Evolutionary conservation across 1,284 basidiomycete species (phyloP).

Genomic region (Cystodermella granulosa): DNA sequence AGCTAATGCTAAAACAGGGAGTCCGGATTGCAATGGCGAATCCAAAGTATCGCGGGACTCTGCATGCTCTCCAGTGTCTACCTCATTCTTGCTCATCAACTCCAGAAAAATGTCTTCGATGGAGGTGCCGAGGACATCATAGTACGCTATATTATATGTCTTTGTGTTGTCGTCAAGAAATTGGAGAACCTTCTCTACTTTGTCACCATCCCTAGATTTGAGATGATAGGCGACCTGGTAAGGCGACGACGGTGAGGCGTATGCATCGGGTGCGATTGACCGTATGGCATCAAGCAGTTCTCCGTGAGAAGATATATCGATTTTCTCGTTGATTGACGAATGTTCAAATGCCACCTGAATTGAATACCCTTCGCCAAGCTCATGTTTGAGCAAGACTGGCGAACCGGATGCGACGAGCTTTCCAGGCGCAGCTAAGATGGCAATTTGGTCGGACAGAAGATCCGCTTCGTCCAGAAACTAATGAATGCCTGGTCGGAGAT

Average conservation of each 20-base stretch:
- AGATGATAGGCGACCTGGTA: conserved; percentile 50
- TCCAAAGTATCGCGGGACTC: not conserved
- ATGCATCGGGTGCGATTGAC: conserved; percentile 45
- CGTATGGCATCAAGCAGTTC: conserved; percentile 46
- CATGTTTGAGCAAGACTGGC: conserved; percentile 67
- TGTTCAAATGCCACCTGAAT: conserved; percentile 45
- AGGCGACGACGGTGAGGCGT: conserved; percentile 40
- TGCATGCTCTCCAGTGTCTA: conserved; percentile 3
- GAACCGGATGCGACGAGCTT: conserved; percentile 68
- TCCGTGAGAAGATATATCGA: conserved; percentile 12
- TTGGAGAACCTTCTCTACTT: conserved; percentile 55
- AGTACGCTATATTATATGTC: conserved; percentile 44
- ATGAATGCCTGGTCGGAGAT: not conserved
- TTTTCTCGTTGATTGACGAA: conserved; percentile 29
- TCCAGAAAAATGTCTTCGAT: conserved; percentile 78
- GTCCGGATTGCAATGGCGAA: not conserved
- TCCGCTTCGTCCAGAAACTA: conserved; percentile 79
- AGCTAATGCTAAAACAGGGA: conserved; percentile 33
- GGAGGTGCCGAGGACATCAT: conserved; percentile 67
- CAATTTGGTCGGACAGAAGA: conserved; percentile 69
- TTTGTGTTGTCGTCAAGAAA: conserved; percentile 47
- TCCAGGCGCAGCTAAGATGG: conserved; percentile 70
- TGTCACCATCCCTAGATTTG: conserved; percentile 50
- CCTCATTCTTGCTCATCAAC: conserved; percentile 53
- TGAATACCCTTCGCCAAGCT: conserved; percentile 65